These are phyloP conservation scores for Agrocybe pediades DNA, from an alignment of 768 basidiomycete species.

Conservation along the genomic window DNA sequence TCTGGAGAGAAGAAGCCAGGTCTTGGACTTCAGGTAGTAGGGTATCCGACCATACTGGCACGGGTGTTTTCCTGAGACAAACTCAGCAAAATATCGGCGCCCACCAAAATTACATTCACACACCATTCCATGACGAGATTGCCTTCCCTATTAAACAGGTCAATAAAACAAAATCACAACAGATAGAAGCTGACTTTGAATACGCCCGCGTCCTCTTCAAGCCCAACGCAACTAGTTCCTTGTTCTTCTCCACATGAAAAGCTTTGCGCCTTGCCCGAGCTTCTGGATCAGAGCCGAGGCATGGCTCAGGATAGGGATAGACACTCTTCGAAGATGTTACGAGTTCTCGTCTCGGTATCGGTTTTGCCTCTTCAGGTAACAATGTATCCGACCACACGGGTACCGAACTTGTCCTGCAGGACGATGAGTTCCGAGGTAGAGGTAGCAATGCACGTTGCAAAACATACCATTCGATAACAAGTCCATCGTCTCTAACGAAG, in stretches of 20 bases:
- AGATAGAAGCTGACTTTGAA: slow-evolving; percentile 18
- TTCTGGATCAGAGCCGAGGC: slow-evolving; percentile 2
- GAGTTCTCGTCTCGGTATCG: not conserved
- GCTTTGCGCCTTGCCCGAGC: not conserved
- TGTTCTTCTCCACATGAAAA: slow-evolving; percentile 3
- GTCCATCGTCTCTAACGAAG: not conserved
- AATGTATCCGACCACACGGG: not conserved
- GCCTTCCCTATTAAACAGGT: slow-evolving; percentile 26
- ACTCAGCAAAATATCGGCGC: not conserved
- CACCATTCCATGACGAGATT: slow-evolving; percentile 39
- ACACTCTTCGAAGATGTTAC: not conserved
- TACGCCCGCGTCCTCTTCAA: slow-evolving; percentile 22
- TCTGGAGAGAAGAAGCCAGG: slow-evolving; percentile 17
- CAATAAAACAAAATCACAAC: not conserved
- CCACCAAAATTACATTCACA: not conserved
- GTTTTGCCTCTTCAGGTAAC: not conserved
- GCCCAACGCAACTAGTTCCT: not conserved
- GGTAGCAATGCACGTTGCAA: not conserved
- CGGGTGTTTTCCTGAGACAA: slow-evolving; percentile 23
- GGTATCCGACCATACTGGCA: slow-evolving; percentile 36
- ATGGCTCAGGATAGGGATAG: slow-evolving; percentile 5
- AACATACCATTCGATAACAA: not conserved
- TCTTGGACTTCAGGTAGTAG: slow-evolving; percentile 17
- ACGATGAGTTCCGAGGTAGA: too few relatives aligned
- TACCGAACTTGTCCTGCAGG: not conserved